Evolutionary conservation across 2,329 filamentous ascomycete genomes (phyloP).

Genomic region (Penicillium paneum): DNA sequence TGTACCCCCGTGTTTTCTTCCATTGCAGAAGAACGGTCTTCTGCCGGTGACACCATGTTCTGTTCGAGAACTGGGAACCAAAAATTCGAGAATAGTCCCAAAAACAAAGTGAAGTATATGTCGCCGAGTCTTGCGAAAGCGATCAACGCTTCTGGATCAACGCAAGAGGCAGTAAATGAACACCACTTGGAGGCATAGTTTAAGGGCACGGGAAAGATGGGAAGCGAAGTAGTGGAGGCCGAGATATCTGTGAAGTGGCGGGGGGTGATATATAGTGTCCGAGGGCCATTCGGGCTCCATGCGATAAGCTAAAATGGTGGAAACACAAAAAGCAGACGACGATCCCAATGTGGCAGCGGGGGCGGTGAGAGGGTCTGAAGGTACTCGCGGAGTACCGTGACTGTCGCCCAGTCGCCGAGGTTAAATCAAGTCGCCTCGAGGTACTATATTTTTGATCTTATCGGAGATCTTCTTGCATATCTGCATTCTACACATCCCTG

Average conservation of each 20-base stretch:
- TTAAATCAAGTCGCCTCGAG: not conserved
- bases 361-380: not conserved
- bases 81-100: not conserved
- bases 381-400: not conserved
- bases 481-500: no score
- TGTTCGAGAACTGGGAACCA: not conserved
- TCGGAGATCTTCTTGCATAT: not conserved
- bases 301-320: not conserved
- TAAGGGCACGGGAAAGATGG: not conserved
- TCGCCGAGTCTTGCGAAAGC: not conserved
- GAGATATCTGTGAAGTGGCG: not conserved
- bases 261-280: not conserved
- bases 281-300: not conserved
- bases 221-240: not conserved
- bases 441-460: slow-evolving; percentile 4
- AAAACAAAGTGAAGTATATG: not conserved
- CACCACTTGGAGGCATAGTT: slow-evolving; percentile 12
- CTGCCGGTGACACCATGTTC: slow-evolving; percentile 8
- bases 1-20: not conserved
- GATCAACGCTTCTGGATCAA: slow-evolving; percentile 18
- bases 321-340: not conserved
- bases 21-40: slow-evolving; percentile 1
- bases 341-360: slow-evolving; percentile 9
- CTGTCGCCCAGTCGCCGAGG: not conserved
- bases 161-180: slow-evolving; percentile 11